Conservation (phyloP, 805 yeast species). For the Nakazawaea populi region DNA sequence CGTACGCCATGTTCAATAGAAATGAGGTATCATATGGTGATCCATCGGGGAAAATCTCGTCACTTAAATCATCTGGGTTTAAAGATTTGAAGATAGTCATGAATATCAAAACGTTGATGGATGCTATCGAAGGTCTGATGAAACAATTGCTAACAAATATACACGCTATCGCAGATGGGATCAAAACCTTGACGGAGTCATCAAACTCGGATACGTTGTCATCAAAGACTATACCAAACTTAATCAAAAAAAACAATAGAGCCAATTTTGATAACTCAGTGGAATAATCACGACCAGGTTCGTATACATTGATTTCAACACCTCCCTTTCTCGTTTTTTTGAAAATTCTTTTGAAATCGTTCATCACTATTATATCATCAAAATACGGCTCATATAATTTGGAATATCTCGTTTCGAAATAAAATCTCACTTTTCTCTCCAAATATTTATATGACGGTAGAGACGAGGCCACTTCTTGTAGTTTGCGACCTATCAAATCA, state of each 20-base stretch:
- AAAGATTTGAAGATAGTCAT: not conserved
- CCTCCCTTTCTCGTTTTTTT: constrained; percentile 8
- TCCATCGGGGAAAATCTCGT: constrained; percentile 2
- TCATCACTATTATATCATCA: not conserved
- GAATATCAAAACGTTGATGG: not conserved
- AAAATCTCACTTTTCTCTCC: not conserved
- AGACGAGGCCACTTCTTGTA: not conserved
- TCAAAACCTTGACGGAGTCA: constrained; percentile 5
- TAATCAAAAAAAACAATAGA: constrained; percentile 1
- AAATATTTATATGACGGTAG: constrained; percentile 6
- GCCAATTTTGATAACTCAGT: constrained; percentile 6
- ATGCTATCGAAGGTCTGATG: not conserved
- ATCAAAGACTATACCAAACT: constrained; percentile 5
- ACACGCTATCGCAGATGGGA: not conserved
- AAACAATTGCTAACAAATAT: constrained; percentile 1
- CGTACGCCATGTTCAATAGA: not conserved
- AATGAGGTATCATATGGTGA: not conserved
- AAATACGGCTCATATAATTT: constrained; percentile 2
- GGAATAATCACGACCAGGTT: not conserved
- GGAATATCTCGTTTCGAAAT: not conserved
- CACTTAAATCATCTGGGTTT: constrained; percentile 6
- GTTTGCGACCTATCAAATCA: constrained; percentile 4
- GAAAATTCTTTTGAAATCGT: constrained; percentile 8
- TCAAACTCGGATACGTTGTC: not conserved
- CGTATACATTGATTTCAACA: constrained; percentile 9